phyloP scores from a whole-genome alignment of 768 basidiomycete species.

The Mycena pura region DNA sequence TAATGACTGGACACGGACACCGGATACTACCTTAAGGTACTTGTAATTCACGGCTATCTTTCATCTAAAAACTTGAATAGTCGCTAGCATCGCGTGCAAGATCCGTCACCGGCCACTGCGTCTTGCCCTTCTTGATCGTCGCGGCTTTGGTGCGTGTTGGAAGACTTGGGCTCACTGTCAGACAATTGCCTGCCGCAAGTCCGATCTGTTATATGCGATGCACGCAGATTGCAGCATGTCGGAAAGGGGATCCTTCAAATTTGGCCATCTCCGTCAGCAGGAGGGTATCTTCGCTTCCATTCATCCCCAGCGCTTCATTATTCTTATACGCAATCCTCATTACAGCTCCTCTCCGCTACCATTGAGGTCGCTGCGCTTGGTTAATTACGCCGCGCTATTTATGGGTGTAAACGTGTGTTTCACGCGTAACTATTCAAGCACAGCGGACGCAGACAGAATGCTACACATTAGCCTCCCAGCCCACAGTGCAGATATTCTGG shows the following conservation, averaged over 20 bases:
- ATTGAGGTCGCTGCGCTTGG: background rate
- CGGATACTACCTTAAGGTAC: too few species aligned
- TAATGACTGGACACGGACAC: too few species aligned
- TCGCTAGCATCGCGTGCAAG: too few species aligned
- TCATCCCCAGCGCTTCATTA: background rate
- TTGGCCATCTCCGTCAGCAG: background rate
- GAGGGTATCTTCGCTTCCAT: background rate
- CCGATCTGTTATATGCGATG: too few species aligned
- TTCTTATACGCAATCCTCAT: background rate
- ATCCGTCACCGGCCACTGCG: too few species aligned
- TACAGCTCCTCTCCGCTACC: background rate
- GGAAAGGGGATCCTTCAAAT: background rate
- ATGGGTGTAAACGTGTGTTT: background rate
- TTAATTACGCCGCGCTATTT: background rate
- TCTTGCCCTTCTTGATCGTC: too few species aligned
- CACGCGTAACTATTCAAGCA: slow-evolving; percentile 2
- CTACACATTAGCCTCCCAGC: background rate
- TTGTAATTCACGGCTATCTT: too few species aligned
- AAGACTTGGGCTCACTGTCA: too few species aligned
- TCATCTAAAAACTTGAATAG: too few species aligned
- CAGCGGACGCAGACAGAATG: background rate
- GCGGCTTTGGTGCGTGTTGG: too few species aligned
- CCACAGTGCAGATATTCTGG: slow-evolving; percentile 2
- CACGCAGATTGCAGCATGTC: too few species aligned
- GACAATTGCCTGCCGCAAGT: too few species aligned